phyloP scores from a whole-genome alignment of 352 stramenopile species.

The Phytopythium helicoides region DNA sequence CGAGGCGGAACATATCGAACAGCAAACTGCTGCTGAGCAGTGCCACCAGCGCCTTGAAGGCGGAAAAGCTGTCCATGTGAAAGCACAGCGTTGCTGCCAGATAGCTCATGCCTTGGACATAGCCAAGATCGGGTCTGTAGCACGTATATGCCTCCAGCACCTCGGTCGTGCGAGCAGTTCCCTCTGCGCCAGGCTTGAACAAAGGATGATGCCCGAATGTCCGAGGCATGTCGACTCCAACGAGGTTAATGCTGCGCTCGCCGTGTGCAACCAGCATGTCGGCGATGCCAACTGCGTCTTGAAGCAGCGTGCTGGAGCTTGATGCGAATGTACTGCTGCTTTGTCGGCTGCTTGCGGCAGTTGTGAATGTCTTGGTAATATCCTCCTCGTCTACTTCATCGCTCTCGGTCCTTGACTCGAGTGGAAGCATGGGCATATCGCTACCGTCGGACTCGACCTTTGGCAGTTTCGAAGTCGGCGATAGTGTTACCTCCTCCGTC shows the following conservation, averaged over 20 bases:
- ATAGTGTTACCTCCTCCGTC: neutral
- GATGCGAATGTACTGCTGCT: neutral
- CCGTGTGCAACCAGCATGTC: slow-evolving; percentile 79
- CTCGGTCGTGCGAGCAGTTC: slow-evolving; percentile 68
- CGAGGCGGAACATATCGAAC: slow-evolving; percentile 89
- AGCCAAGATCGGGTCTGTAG: slow-evolving; percentile 82
- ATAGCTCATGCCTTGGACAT: slow-evolving; percentile 89
- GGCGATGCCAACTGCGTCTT: slow-evolving; percentile 70
- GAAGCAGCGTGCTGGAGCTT: slow-evolving; percentile 25
- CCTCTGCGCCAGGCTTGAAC: slow-evolving; percentile 72
- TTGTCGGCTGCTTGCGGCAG: neutral
- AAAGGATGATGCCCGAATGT: slow-evolving; percentile 82
- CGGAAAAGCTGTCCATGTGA: slow-evolving; percentile 87
- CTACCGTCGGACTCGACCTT: slow-evolving; percentile 7
- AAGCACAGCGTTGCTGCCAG: slow-evolving; percentile 81
- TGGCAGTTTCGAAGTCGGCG: neutral
- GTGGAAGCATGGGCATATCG: slow-evolving; percentile 6
- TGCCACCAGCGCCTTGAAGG: slow-evolving; percentile 80
- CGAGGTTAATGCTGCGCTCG: slow-evolving; percentile 81
- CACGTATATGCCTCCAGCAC: slow-evolving; percentile 86
- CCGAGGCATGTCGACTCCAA: slow-evolving; percentile 82
- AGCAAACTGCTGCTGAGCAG: slow-evolving; percentile 82
- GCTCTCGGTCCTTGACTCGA: slow-evolving; percentile 1
- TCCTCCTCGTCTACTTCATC: neutral
- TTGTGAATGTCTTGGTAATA: neutral